Percentiles rank a stretch among this genome's conserved stretches.
Conservation (phyloP, 2,329 filamentous ascomycete species). For the Camillea tinctor region DNA sequence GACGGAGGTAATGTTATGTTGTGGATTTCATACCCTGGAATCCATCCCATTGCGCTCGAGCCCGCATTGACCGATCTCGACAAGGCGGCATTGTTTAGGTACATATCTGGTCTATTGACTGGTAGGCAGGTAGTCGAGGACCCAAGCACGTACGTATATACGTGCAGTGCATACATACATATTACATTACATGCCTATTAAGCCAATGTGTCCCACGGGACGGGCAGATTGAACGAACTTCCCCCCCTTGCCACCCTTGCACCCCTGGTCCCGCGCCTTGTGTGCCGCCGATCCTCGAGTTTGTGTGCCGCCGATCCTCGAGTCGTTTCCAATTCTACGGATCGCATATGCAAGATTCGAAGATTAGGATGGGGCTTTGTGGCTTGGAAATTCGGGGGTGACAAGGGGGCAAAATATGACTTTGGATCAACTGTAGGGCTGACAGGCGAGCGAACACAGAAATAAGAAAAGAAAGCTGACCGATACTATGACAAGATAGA, state of each 20-base stretch:
- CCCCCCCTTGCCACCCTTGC: too few species aligned
- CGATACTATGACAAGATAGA: not conserved
- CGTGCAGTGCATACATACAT: too few species aligned
- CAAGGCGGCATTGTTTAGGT: not conserved
- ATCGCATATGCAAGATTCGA: not conserved
- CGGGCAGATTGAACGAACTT: not conserved
- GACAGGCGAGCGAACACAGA: not conserved
- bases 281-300: not conserved
- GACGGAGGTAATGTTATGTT: not conserved
- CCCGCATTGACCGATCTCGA: not conserved
- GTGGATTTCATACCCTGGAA: not conserved
- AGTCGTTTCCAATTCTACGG: not conserved
- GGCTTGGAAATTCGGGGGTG: not conserved
- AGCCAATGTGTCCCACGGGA: not conserved
- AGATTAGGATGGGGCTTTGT: not conserved
- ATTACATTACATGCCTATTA: too few species aligned
- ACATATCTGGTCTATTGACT: too few species aligned
- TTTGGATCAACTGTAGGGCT: not conserved
- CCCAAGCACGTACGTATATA: too few species aligned
- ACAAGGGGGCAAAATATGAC: not conserved
- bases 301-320: not conserved
- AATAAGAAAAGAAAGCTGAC: not conserved
- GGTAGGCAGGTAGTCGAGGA: too few species aligned
- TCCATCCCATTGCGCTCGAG: not conserved
- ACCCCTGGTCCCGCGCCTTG: not conserved